phyloP scores from a whole-genome alignment of 192 early-diverging fungal species.

The Polychytrium aggregatum region DNA sequence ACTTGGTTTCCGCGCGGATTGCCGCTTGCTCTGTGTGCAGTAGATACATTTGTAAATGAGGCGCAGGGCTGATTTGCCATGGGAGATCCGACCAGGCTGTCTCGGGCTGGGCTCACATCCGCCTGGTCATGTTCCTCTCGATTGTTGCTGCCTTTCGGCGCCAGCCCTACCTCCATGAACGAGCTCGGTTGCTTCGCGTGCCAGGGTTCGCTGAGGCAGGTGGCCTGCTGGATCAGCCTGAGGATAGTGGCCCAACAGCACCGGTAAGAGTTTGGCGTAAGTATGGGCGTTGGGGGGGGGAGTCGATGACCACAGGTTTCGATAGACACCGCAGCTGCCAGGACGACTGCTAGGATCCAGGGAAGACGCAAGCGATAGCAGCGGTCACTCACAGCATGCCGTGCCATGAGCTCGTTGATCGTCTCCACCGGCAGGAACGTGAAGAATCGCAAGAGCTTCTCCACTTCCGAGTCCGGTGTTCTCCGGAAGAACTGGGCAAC shows the following conservation, averaged over 20 bases:
- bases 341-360: too few relatives aligned
- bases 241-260: not conserved
- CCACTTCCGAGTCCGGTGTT: slow-evolving; percentile 70
- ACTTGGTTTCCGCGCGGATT: slow-evolving; percentile 55
- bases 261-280: not conserved
- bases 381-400: slow-evolving; percentile 64
- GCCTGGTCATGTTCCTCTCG: too few relatives aligned
- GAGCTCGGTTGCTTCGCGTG: slow-evolving; percentile 76
- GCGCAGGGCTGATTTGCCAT: not conserved
- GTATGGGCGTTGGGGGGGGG: not conserved
- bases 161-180: slow-evolving; percentile 62
- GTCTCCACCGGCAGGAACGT: slow-evolving; percentile 58
- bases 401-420: slow-evolving; percentile 48
- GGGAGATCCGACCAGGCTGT: too few relatives aligned
- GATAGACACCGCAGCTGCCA: too few relatives aligned
- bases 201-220: slow-evolving; percentile 62
- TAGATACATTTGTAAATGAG: not conserved
- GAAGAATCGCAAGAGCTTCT: slow-evolving; percentile 63
- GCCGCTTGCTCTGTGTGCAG: slow-evolving; percentile 36
- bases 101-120: not conserved
- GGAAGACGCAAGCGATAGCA: too few relatives aligned
- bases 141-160: not conserved
- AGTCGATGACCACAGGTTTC: not conserved
- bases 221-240: slow-evolving; percentile 53
- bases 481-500: slow-evolving; percentile 67